These are phyloP conservation scores for Actinomucor elegans DNA, from an alignment of 371 early-diverging fungal genomes.

Conservation along the genomic window DNA sequence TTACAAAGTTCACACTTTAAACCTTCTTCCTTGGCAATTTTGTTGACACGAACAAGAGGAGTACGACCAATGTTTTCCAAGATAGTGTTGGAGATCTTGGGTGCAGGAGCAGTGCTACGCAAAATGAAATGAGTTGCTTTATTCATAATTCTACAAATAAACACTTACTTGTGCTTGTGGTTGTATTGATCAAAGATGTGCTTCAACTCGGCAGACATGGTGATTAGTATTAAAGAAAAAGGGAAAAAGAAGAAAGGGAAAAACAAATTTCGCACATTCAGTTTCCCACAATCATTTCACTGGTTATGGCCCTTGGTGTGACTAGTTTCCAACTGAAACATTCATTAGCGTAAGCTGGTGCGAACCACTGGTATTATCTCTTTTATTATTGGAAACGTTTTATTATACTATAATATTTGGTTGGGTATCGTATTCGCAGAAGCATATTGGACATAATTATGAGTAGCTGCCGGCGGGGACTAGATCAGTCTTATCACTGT, in stretches of 20 bases:
- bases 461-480: too few species aligned
- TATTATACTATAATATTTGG: too few species aligned
- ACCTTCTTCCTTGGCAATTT: conserved; percentile 83
- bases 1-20: conserved; percentile 93
- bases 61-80: conserved; percentile 96
- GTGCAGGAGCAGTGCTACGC: conserved; percentile 54
- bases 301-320: too few species aligned
- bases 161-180: conserved; percentile 23
- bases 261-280: background rate
- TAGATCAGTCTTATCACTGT: conserved; percentile 2
- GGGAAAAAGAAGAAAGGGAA: conserved; percentile 1
- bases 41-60: conserved; percentile 88
- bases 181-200: conserved; percentile 17
- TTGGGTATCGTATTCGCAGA: too few species aligned
- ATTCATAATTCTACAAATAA: too few species aligned
- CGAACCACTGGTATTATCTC: too few species aligned
- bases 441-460: too few species aligned
- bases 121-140: background rate
- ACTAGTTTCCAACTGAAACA: background rate
- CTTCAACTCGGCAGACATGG: conserved; percentile 19
- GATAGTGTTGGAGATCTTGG: conserved; percentile 71
- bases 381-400: too few species aligned
- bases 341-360: too few species aligned
- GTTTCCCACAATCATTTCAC: conserved; percentile 5
- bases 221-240: background rate